Evolutionary conservation across 345 rosid species (phyloP).

Genomic region (Camelina sativa): DNA sequence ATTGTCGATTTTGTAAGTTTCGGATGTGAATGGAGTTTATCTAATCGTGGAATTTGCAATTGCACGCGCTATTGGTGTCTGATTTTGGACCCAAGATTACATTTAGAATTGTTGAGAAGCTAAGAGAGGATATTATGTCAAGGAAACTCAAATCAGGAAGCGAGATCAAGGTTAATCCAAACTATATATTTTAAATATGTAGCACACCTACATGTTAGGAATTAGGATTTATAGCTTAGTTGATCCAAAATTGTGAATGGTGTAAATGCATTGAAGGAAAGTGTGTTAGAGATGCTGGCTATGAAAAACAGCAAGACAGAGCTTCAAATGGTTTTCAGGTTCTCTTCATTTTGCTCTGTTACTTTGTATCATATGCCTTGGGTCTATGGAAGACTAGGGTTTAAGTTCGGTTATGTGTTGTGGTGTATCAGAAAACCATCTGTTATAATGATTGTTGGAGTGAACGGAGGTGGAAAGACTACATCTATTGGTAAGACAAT

Average conservation of each 20-base stretch:
- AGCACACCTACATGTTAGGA: no score
- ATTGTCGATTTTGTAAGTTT: not conserved
- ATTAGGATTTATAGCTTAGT: not conserved
- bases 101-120: conserved; percentile 81
- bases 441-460: conserved; percentile 84
- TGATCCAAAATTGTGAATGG: conserved; percentile 12
- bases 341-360: not conserved
- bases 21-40: not conserved
- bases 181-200: not conserved
- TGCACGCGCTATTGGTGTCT: conserved; percentile 77
- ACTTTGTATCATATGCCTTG: not conserved
- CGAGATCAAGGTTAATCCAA: conserved; percentile 72
- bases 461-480: conserved; percentile 97
- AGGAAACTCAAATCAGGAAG: conserved; percentile 91
- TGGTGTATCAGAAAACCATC: conserved; percentile 78
- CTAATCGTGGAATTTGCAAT: conserved; percentile 3
- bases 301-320: conserved; percentile 73
- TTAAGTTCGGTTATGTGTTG: conserved; percentile 16
- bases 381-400: conserved; percentile 11
- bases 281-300: conserved; percentile 71
- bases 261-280: conserved; percentile 78
- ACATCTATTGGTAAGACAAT: conserved; percentile 85
- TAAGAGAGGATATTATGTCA: conserved; percentile 74
- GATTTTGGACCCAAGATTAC: conserved; percentile 95
- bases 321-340: conserved; percentile 92